These are phyloP conservation scores for Ophiocordyceps camponoti-leonardi DNA, from an alignment of 2,329 filamentous ascomycete genomes.

Conservation along the genomic window DNA sequence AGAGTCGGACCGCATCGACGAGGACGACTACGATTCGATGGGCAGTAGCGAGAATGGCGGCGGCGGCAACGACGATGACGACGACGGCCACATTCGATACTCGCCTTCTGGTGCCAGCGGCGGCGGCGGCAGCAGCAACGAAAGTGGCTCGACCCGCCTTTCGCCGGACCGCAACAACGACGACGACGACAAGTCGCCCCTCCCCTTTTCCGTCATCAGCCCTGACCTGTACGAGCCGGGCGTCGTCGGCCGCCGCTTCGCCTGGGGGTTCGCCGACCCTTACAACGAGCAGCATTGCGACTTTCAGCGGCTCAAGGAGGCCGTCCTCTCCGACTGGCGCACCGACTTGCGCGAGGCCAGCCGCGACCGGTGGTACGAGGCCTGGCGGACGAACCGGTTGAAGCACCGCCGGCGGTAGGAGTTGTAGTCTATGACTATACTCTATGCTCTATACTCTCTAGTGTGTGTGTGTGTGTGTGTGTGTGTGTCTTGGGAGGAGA, in stretches of 20 bases:
- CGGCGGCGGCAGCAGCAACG: too few relatives aligned
- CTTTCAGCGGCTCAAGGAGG: slow-evolving; percentile 77
- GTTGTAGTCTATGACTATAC: too few relatives aligned
- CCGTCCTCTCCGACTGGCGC: slow-evolving; percentile 88
- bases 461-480: too few relatives aligned
- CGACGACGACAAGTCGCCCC: slow-evolving; percentile 44
- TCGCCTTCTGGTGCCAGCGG: not conserved
- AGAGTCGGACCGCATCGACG: slow-evolving; percentile 37
- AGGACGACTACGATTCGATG: slow-evolving; percentile 40
- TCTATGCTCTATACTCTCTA: too few relatives aligned
- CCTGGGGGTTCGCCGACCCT: slow-evolving; percentile 93
- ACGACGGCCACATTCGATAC: slow-evolving; percentile 5
- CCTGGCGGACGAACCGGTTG: slow-evolving; percentile 66
- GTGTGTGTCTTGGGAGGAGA: too few relatives aligned
- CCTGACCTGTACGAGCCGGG: slow-evolving; percentile 78
- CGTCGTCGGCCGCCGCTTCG: slow-evolving; percentile 71
- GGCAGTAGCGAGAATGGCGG: slow-evolving; percentile 16
- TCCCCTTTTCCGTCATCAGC: slow-evolving; percentile 85
- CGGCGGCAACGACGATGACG: slow-evolving; percentile 9
- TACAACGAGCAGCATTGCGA: slow-evolving; percentile 87
- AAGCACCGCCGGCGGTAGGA: slow-evolving; percentile 26
- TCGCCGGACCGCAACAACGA: slow-evolving; percentile 27
- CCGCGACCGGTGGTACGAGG: slow-evolving; percentile 86
- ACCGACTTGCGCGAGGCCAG: slow-evolving; percentile 79
- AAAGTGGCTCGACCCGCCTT: slow-evolving; percentile 17